Evolutionary conservation across 1,284 basidiomycete genomes (phyloP).

Genomic region (Apiotrichum akiyoshidainum): DNA sequence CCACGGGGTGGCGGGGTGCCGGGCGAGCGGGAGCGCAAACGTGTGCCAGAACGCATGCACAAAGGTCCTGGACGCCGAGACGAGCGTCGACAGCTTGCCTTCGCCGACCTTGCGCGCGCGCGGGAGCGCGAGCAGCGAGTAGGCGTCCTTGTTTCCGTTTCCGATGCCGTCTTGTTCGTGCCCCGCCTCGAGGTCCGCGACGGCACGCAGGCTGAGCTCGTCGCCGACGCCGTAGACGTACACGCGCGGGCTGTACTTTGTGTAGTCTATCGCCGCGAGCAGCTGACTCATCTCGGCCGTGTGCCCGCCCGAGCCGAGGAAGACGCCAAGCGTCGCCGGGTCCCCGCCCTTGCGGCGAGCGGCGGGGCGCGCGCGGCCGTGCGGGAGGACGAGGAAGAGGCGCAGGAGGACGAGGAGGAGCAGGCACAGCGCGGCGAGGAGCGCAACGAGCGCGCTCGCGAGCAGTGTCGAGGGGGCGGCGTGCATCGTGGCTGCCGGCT

Average conservation of each 20-base stretch:
- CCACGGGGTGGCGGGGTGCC: conserved; percentile 50
- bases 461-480: neutral
- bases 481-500: neutral
- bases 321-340: conserved; percentile 53
- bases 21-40: conserved; percentile 56
- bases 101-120: conserved; percentile 84
- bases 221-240: conserved; percentile 86
- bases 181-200: conserved; percentile 61
- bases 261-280: conserved; percentile 69
- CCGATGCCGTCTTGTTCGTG: too few species aligned
- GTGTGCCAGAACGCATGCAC: conserved; percentile 59
- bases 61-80: conserved; percentile 64
- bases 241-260: conserved; percentile 69
- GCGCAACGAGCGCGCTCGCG: neutral
- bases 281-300: conserved; percentile 82
- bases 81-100: conserved; percentile 63
- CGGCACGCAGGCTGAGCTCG: conserved; percentile 52
- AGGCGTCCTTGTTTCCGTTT: conserved; percentile 8
- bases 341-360: neutral
- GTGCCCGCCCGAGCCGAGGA: conserved; percentile 80
- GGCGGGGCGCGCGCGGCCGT: conserved; percentile 9
- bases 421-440: neutral
- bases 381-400: conserved; percentile 1
- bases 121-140: conserved; percentile 64
- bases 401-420: conserved; percentile 1